A percentile compares a stretch with the other conserved stretches of the same genome.
These are phyloP conservation scores for Alisma plantagoaquatica DNA, from an alignment of 106 monocot species.

Conservation along the genomic window DNA sequence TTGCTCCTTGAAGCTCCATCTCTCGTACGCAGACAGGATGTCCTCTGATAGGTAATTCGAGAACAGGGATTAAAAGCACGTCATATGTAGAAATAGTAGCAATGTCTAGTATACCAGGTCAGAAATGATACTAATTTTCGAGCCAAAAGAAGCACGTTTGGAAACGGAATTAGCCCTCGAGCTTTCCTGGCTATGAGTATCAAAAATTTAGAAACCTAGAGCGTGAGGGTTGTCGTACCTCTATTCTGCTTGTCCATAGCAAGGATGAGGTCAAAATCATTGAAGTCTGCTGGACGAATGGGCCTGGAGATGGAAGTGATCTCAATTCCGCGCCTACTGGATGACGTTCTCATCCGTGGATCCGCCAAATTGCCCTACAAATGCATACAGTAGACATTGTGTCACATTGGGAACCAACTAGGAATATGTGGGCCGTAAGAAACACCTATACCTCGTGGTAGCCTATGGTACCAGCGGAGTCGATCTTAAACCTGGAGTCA, in stretches of 20 bases:
- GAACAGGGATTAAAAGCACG: too few species aligned
- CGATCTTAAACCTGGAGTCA: constrained; percentile 61
- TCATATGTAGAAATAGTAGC: too few species aligned
- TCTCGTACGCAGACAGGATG: constrained; percentile 65
- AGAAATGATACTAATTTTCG: too few species aligned
- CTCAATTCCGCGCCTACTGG: constrained; percentile 74
- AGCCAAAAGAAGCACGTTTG: neutral
- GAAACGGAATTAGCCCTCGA: too few species aligned
- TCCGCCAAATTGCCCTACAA: constrained; percentile 71
- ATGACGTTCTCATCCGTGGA: constrained; percentile 63
- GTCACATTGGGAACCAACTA: too few species aligned
- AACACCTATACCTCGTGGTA: constrained; percentile 61
- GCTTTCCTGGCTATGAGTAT: too few species aligned
- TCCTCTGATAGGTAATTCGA: constrained; percentile 53
- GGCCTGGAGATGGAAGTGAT: constrained; percentile 90
- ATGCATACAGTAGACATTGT: too few species aligned
- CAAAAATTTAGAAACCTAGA: too few species aligned
- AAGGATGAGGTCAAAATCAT: constrained; percentile 83
- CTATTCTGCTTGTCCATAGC: constrained; percentile 95
- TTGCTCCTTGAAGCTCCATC: constrained; percentile 77
- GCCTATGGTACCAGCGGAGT: constrained; percentile 92
- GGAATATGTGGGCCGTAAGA: too few species aligned
- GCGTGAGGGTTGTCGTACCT: too few species aligned
- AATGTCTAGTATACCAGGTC: too few species aligned
- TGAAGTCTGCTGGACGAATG: constrained; percentile 72